phyloP scores from a whole-genome alignment of 495 filamentous ascomycete species.

The Aspergillus diversus region DNA sequence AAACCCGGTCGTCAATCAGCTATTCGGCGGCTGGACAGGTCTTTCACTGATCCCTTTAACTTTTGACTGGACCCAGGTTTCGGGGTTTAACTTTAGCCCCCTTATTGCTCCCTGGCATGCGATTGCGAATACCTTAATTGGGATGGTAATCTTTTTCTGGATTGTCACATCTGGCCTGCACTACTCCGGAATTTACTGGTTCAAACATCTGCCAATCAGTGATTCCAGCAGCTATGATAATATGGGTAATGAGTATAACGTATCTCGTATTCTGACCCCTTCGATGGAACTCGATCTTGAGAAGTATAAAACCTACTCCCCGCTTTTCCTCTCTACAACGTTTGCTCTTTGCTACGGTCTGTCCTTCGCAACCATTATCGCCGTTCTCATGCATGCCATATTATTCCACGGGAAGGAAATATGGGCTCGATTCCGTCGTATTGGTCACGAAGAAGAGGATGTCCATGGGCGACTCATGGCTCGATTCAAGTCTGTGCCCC shows the following conservation, averaged over 20 bases:
- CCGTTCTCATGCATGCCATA: constrained; percentile 56
- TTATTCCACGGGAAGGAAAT: constrained; percentile 61
- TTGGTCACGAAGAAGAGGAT: constrained; percentile 63
- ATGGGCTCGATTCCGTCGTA: constrained; percentile 49
- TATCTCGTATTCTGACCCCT: constrained; percentile 54
- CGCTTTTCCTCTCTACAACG: constrained; percentile 63
- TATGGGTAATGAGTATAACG: constrained; percentile 54
- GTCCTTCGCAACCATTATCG: constrained; percentile 60
- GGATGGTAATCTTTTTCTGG: constrained; percentile 56
- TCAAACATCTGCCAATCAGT: constrained; percentile 58
- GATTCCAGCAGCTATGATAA: constrained; percentile 63
- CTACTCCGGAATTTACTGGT: constrained; percentile 54
- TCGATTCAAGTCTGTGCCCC: constrained; percentile 59
- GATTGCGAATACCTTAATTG: constrained; percentile 60
- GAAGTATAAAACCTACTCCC: constrained; percentile 61
- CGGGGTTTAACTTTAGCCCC: constrained; percentile 66
- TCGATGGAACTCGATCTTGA: constrained; percentile 56
- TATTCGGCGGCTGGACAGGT: constrained; percentile 64
- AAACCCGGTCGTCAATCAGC: constrained; percentile 54
- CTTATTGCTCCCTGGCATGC: constrained; percentile 72
- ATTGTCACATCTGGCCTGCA: constrained; percentile 56
- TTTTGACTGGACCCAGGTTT: constrained; percentile 72
- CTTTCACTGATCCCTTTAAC: constrained; percentile 65
- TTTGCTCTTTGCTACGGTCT: constrained; percentile 63
- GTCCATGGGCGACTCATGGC: constrained; percentile 66